Evolutionary conservation across 805 yeast species (phyloP).

Genomic region (Tetrapisispora pingtungensis): DNA sequence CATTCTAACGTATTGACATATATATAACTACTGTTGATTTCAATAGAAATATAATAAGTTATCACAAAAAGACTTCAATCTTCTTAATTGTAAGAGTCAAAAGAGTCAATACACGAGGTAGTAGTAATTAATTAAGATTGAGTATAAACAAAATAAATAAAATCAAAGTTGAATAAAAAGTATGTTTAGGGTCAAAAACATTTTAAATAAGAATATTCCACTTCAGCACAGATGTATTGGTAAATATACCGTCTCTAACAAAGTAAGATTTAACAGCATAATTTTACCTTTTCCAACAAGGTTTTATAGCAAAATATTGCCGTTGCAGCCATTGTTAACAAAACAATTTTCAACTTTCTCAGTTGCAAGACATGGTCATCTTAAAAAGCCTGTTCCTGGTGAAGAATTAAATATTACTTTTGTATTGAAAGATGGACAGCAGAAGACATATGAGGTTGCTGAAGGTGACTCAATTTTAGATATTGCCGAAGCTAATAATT

Average conservation of each 20-base stretch:
- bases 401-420: constrained; percentile 83
- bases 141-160: too few relatives aligned
- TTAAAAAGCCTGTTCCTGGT: constrained; percentile 85
- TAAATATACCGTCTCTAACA: not conserved
- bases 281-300: too few relatives aligned
- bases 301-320: too few relatives aligned
- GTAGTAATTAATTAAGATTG: too few relatives aligned
- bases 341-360: constrained; percentile 17
- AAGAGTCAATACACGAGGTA: too few relatives aligned
- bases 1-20: too few relatives aligned
- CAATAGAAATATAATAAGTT: too few relatives aligned
- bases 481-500: constrained; percentile 85
- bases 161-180: too few relatives aligned
- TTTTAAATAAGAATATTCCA: not conserved
- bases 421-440: constrained; percentile 84
- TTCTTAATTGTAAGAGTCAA: too few relatives aligned
- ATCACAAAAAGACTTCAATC: too few relatives aligned
- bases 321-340: too few relatives aligned
- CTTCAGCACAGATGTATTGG: not conserved
- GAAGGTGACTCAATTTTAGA: constrained; percentile 89
- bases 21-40: too few relatives aligned
- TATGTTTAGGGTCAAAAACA: not conserved
- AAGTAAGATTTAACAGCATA: constrained; percentile 17
- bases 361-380: constrained; percentile 58
- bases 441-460: constrained; percentile 70